A percentile compares a stretch with the other conserved stretches of the same genome.
Conservation (phyloP, 225 moss, liverwort and hornwort species). For the Polytrichum formosum region DNA sequence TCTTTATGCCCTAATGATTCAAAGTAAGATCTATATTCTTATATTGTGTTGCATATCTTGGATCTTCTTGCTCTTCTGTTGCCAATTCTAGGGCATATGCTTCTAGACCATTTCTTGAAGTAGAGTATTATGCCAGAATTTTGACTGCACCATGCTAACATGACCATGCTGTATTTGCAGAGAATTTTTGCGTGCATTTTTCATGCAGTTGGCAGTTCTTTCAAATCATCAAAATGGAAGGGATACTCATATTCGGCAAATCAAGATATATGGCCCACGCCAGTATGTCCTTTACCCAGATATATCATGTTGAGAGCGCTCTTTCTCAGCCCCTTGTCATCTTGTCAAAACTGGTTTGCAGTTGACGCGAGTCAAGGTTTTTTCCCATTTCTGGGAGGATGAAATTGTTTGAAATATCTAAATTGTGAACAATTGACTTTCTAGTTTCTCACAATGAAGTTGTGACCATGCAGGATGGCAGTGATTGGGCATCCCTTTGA, state of each 20-base stretch:
- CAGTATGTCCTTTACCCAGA: constrained; percentile 55
- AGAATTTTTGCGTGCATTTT: constrained; percentile 85
- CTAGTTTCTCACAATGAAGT: no score
- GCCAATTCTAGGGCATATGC: no score
- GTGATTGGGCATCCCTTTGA: constrained; percentile 85
- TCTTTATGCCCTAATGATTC: constrained; percentile 76
- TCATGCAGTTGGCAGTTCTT: constrained; percentile 85
- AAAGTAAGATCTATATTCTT: constrained; percentile 42
- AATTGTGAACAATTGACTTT: neutral
- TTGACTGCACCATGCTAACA: no score
- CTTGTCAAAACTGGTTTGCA: neutral
- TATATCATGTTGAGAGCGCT: no score
- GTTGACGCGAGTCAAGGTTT: no score
- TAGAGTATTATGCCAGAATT: no score
- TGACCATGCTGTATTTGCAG: constrained; percentile 28
- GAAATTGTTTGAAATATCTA: neutral
- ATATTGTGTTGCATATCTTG: neutral
- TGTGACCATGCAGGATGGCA: constrained; percentile 57
- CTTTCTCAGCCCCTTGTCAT: no score
- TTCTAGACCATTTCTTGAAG: no score
- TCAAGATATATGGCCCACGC: constrained; percentile 84
- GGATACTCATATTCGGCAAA: constrained; percentile 93
- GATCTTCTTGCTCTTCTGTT: no score
- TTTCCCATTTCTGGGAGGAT: no score
- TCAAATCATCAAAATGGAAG: constrained; percentile 98